Evolutionary conservation across 192 early-diverging fungal species (phyloP).

Genomic region (Neocallimastix lanati): DNA sequence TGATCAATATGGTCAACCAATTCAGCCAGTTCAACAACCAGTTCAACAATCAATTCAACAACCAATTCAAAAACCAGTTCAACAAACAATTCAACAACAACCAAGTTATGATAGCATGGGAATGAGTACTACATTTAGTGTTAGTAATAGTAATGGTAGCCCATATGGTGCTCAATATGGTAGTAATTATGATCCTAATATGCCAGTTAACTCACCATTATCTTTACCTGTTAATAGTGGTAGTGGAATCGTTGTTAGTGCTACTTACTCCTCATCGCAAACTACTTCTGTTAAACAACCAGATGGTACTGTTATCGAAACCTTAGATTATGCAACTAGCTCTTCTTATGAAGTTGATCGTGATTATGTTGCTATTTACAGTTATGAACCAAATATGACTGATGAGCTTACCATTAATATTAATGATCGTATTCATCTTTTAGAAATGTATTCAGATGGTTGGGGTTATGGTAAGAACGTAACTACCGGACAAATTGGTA

Average conservation of each 20-base stretch:
- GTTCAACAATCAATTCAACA: too few relatives aligned
- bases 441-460: slow-evolving; percentile 17
- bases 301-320: not conserved
- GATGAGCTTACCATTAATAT: not conserved
- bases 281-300: not conserved
- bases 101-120: not conserved
- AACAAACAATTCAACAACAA: too few relatives aligned
- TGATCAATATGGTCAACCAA: not conserved
- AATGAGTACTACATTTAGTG: not conserved
- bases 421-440: not conserved
- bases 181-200: not conserved
- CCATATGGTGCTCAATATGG: not conserved
- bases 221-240: not conserved
- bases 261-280: not conserved
- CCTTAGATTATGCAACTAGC: not conserved
- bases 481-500: slow-evolving; percentile 10
- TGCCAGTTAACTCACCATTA: not conserved
- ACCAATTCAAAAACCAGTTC: too few relatives aligned
- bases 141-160: too few relatives aligned
- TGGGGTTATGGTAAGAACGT: slow-evolving; percentile 17
- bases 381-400: not conserved
- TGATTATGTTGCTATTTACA: not conserved
- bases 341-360: not conserved
- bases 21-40: too few relatives aligned
- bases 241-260: not conserved